Base-by-base conservation (phyloP, 768 basidiomycete species). In the Termitomyces titanicus region DNA sequence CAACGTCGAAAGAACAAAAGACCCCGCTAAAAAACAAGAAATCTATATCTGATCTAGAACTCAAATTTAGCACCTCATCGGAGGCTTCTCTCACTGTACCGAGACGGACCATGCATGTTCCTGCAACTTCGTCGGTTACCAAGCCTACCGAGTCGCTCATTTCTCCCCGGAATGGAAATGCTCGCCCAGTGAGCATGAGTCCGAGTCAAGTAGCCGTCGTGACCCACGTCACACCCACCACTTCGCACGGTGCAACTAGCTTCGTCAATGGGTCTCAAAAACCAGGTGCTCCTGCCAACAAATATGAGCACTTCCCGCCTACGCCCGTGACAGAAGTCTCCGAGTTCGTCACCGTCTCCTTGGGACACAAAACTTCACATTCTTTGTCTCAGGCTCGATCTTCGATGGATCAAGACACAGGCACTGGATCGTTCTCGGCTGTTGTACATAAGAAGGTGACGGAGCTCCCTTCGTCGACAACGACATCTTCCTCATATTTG, bases 371-470 rank as follows among this genome's bases (percentile, higher is more conserved):
- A 29, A 18, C 60, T 8, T 63, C 67, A 0, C 60, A 62, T 40
- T 68, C 68, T 31, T 53, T 63, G 11, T 69, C 69, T 5, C 59
- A 62, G 44, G 56, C 57, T 10, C 39, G 50, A 6, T 35, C 51
- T 29, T 60, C 63, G 48, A 45, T 56, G 27, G 59, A 62, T 22
- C 47, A 49, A 37, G n/a, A 22, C 4, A 13, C 24, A 38, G 18
- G 17, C 35, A 12, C 61, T 61, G 52, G 70, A 54, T 70, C 73
- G 4, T 85, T 85, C 68, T 75, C 70, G 46, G 81, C 84, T 24
- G 79, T 84, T 15, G 84, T 86, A 38, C 84, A 85, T 59, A 68
- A 74, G 56, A 84, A 80, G 61, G 73, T 81, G 25, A 70, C 74
- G 4, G 81, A 83, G 49, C 55, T 63, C n/a, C 65, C 52, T 24